phyloP scores from a whole-genome alignment of 2,329 filamentous ascomycete genomes.

The Tympanopsis confertula region DNA sequence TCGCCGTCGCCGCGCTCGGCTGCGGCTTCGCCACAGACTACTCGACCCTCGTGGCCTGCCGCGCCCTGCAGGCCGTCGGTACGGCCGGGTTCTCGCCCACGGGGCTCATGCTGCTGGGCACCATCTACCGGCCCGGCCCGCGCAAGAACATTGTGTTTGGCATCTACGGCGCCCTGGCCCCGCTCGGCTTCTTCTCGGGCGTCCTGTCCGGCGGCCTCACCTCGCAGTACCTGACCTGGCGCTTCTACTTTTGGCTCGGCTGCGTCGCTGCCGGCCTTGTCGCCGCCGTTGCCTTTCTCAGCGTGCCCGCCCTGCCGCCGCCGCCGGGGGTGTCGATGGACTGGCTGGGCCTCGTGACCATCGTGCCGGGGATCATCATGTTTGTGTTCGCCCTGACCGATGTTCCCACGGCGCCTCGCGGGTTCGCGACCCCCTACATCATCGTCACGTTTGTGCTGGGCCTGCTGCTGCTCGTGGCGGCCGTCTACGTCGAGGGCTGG shows the following conservation, averaged over 20 bases:
- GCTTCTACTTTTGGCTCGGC: constrained; percentile 43
- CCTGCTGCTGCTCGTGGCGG: constrained; percentile 40
- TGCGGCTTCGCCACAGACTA: constrained; percentile 36
- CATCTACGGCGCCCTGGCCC: constrained; percentile 26
- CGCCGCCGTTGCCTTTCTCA: constrained; percentile 27
- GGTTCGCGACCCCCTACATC: constrained; percentile 67
- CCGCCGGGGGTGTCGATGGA: constrained; percentile 51
- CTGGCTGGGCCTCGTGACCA: constrained; percentile 49
- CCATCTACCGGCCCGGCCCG: constrained; percentile 38
- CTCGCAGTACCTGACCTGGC: constrained; percentile 34
- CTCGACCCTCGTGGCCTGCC: constrained; percentile 39
- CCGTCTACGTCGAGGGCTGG: constrained; percentile 64
- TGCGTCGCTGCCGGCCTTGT: constrained; percentile 30
- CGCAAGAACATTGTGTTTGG: constrained; percentile 36
- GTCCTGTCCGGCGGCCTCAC: constrained; percentile 39
- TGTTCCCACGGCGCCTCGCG: constrained; percentile 52
- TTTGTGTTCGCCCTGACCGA: constrained; percentile 68
- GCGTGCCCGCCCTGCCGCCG: constrained; percentile 35
- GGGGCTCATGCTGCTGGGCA: constrained; percentile 39
- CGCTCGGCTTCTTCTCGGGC: constrained; percentile 28
- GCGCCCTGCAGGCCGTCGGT: constrained; percentile 41
- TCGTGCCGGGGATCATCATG: constrained; percentile 54
- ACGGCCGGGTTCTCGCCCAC: constrained; percentile 38
- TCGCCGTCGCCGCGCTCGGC: constrained; percentile 35
- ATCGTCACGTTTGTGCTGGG: constrained; percentile 54